Conservation (phyloP, 805 yeast genomes). For the Isabelozyma gotoi region DNA sequence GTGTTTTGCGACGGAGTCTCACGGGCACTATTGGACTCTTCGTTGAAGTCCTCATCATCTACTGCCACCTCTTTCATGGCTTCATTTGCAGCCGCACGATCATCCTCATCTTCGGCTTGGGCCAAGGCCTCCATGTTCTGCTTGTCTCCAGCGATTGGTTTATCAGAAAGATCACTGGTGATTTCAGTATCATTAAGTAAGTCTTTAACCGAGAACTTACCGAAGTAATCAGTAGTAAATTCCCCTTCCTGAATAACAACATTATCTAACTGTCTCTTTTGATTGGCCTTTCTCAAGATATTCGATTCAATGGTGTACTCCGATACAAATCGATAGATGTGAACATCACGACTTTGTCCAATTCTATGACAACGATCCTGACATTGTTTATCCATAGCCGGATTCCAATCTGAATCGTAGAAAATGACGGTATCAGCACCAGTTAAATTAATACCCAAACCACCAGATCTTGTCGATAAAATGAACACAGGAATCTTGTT, state of each 20-base stretch:
- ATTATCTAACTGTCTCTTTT: conserved; percentile 88
- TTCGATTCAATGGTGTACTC: conserved; percentile 96
- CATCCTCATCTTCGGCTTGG: conserved; percentile 94
- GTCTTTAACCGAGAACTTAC: conserved; percentile 82
- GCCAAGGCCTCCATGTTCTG: conserved; percentile 64
- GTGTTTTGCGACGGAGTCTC: conserved; percentile 23
- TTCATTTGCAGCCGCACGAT: conserved; percentile 81
- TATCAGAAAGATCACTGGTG: conserved; percentile 39
- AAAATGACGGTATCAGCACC: conserved; percentile 99
- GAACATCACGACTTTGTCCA: conserved; percentile 97
- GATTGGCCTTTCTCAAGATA: conserved; percentile 90
- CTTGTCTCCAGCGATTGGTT: conserved; percentile 31
- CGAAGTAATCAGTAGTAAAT: conserved; percentile 94
- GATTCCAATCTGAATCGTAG: conserved; percentile 99
- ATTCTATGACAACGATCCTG: conserved; percentile 99
- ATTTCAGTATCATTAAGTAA: conserved; percentile 63
- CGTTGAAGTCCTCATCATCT: conserved; percentile 84
- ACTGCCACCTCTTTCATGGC: conserved; percentile 85
- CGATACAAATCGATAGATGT: conserved; percentile 92
- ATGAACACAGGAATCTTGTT: conserved; percentile 86
- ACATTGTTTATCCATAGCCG: conserved; percentile 99
- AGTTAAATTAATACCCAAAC: conserved; percentile 93
- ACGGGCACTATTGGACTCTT: conserved; percentile 27
- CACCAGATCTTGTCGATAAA: conserved; percentile 95
- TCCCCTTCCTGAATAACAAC: conserved; percentile 98